Evolutionary conservation across 2,329 filamentous ascomycete species (phyloP).

Genomic region (Diaporthe helianthi): DNA sequence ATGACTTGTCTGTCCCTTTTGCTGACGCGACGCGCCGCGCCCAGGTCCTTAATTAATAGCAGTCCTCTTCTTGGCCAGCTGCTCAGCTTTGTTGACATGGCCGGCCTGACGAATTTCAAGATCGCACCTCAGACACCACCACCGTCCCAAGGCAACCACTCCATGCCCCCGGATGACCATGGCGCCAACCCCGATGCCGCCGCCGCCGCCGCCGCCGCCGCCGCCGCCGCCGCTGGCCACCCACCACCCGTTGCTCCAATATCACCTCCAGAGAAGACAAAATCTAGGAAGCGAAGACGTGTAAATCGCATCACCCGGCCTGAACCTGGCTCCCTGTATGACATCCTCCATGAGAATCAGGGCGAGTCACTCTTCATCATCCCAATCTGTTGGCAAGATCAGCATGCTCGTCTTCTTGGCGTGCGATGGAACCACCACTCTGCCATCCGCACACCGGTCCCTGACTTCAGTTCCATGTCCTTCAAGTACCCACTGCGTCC

Average conservation of each 20-base stretch:
- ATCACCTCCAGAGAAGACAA: constrained; percentile 16
- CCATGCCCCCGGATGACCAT: background rate
- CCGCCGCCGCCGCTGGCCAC: background rate
- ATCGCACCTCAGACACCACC: constrained; percentile 13
- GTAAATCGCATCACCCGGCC: constrained; percentile 48
- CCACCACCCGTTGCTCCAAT: constrained; percentile 1
- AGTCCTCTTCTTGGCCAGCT: constrained; percentile 33
- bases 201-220: background rate
- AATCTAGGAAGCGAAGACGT: constrained; percentile 37
- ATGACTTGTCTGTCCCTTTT: background rate
- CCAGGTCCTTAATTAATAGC: constrained; percentile 25
- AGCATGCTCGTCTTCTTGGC: constrained; percentile 56
- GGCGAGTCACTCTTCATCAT: constrained; percentile 57
- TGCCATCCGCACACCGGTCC: constrained; percentile 50
- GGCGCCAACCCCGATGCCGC: too few species aligned
- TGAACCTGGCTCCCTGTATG: constrained; percentile 58
- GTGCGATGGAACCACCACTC: constrained; percentile 54
- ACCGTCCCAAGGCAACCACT: constrained; percentile 7
- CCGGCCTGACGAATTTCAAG: constrained; percentile 9
- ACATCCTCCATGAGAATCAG: constrained; percentile 57
- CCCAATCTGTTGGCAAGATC: constrained; percentile 64
- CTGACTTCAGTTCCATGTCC: constrained; percentile 37
- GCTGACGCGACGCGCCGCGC: constrained; percentile 25
- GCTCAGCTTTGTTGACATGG: constrained; percentile 28
- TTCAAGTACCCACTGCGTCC: constrained; percentile 39